Evolutionary conservation across 306 rosid genomes (phyloP), one percentile per base, ranked within the genome.

Genomic region (Mimosa bimucronata): DNA sequence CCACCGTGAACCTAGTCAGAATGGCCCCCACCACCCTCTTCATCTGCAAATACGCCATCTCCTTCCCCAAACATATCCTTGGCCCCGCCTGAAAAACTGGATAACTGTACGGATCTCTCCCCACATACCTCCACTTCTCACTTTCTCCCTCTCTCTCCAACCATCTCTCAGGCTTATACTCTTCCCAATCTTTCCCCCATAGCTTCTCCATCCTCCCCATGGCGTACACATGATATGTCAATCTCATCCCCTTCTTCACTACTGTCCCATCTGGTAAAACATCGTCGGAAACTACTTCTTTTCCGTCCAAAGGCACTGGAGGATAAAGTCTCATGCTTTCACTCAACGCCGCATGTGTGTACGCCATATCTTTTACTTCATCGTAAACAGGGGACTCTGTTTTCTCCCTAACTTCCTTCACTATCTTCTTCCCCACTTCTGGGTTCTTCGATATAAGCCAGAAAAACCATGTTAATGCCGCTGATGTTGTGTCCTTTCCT

Each of bases 1-100:
- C 88, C 62, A 94, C 88, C 80, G 40, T 80, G 66, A 94, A 94
- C 74, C 77, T 28, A 75, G 74, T 74, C 73, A 94, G 2, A 28
- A 94, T 77, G 0, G 80, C 95, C 0, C 85, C 84, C 26, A 89
- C 90, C 62, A 94, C 76, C 75, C 87, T 86, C 77, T 91, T 94
- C 97, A 94, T 94, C 61, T 94, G 97, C 88, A 94, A 21, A 55
- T 91, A 91, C 9, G 98, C 95, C 98, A 94, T 94, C 29, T 91
- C 98, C 81, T 76, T 90, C 11, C 97, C 94, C 77, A 91, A 14
- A 58, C 97, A 94, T 1, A 90, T 78, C 86, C 97, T 89, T 0
- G 95, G 98, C 7, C 98, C 97, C 2, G 94, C 97, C 66, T 94
- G 95, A 73, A 94, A 94, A 67, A 92, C 98, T 3, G 92, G 89